Base-by-base conservation (phyloP, 2,329 filamentous ascomycete genomes). In the Beauveria medogensis region DNA sequence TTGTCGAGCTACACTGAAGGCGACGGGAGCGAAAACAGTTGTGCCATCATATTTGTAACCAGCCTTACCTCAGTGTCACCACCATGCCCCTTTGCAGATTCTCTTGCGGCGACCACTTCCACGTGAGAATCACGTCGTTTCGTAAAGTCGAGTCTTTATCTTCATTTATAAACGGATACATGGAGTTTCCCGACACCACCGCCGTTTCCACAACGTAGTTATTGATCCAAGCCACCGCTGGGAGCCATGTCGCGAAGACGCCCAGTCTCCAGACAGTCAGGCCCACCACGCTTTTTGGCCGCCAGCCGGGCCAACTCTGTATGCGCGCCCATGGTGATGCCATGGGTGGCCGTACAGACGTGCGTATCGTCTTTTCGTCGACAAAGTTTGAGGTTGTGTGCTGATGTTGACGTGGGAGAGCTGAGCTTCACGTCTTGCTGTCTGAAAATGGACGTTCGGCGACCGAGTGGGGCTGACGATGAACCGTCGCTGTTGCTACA, bases 161-260 rank as follows among this genome's bases (percentile, higher is more conserved):
- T 62, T 84, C 78, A 68, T 92, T 92, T 59, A 93, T 76, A 63
- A 86, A 88, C 1, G 90, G 90, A 60, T 88, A 88, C 90, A 94
- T 94, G 22, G 88, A 91, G 22, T 78, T 72, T 2, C 86, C 86
- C 41, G 78, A 77, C 63, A 89, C 82, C 62, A 76, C 74, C 3
- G 80, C 81, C 50, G 86, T 63, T 65, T 86, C 82, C 24, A 80
- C 82, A 43, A 89, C 79, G 67, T 85, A 78, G 40, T 80, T 75
- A 67, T 87, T 83, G 74, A 88, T 80, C 71, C 82, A 83, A 62
- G 86, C 79, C 54, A 83, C 74, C 16, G 83, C 80, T 1, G 86
- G 86, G 26, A 88, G 72, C 82, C 86, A 88, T 26, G 83, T 81
- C 56, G 80, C 79, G 63, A 85, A 76, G 54, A 78, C 77, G 64